Conservation (phyloP, 2,329 filamentous ascomycete genomes). For the Clarireedia monteithiana region DNA sequence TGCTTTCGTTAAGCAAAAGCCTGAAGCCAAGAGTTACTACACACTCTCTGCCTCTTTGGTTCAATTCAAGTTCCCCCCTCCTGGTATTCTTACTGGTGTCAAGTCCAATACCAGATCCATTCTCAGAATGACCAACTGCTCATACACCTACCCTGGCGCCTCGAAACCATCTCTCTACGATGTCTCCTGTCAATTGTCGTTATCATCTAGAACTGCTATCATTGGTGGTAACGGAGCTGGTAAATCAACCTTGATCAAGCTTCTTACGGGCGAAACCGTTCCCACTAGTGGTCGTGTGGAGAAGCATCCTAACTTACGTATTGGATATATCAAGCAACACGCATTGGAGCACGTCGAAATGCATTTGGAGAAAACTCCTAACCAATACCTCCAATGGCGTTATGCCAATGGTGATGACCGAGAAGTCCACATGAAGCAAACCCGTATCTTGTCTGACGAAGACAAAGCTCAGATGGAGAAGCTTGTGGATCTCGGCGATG, state of each 20-base stretch:
- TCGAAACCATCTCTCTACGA: constrained; percentile 81
- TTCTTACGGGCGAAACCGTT: constrained; percentile 86
- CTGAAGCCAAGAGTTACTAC: constrained; percentile 97
- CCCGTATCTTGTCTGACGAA: constrained; percentile 75
- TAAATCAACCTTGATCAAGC: constrained; percentile 96
- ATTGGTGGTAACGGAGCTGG: constrained; percentile 97
- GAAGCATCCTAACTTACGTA: constrained; percentile 97
- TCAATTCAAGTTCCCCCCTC: constrained; percentile 96
- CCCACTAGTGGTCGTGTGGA: constrained; percentile 81
- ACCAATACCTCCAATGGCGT: constrained; percentile 98
- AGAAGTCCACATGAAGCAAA: constrained; percentile 96
- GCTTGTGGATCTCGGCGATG: constrained; percentile 75
- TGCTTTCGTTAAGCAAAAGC: constrained; percentile 79
- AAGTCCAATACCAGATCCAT: constrained; percentile 93
- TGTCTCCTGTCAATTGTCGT: constrained; percentile 76
- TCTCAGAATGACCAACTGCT: constrained; percentile 86
- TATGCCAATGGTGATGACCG: constrained; percentile 96
- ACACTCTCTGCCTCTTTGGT: constrained; percentile 81
- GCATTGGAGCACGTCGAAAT: constrained; percentile 98
- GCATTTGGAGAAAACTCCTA: constrained; percentile 98
- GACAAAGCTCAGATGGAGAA: constrained; percentile 92
- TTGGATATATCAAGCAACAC: constrained; percentile 99
- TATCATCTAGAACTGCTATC: constrained; percentile 91
- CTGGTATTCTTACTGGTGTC: constrained; percentile 88
- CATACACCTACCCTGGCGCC: constrained; percentile 87